These are phyloP conservation scores for Ophiocytium majus DNA, from an alignment of 352 stramenopile species.

Conservation along the genomic window DNA sequence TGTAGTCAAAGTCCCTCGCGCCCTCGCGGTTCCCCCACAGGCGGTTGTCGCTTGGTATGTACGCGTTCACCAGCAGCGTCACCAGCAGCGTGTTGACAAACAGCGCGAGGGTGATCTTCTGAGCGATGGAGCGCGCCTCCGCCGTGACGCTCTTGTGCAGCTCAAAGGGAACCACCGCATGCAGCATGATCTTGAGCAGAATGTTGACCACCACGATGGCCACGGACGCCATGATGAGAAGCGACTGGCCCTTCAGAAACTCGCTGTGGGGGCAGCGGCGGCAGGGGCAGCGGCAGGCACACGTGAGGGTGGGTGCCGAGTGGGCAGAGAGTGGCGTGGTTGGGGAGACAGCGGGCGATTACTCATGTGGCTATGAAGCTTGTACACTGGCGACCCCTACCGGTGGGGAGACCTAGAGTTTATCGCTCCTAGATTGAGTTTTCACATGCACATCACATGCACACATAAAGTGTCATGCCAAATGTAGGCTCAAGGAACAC, in stretches of 20 bases:
- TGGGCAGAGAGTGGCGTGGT: no score
- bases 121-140: not conserved
- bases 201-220: constrained; percentile 51
- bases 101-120: constrained; percentile 49
- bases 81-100: constrained; percentile 52
- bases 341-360: no score
- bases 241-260: constrained; percentile 32
- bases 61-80: constrained; percentile 38
- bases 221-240: constrained; percentile 38
- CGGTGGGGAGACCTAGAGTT: no score
- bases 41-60: not conserved
- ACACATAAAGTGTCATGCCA: no score
- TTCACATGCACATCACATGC: no score
- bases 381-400: no score
- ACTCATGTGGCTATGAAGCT: no score
- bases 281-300: no score
- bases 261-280: no score
- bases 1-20: constrained; percentile 19
- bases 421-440: no score
- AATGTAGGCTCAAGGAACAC: no score
- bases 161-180: not conserved
- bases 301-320: no score
- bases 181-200: constrained; percentile 36
- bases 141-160: constrained; percentile 9
- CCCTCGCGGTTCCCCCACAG: not conserved